Percentiles rank a stretch among this genome's conserved stretches.
Conservation (phyloP, 2,329 filamentous ascomycete species). For the Ramularia endophylla region DNA sequence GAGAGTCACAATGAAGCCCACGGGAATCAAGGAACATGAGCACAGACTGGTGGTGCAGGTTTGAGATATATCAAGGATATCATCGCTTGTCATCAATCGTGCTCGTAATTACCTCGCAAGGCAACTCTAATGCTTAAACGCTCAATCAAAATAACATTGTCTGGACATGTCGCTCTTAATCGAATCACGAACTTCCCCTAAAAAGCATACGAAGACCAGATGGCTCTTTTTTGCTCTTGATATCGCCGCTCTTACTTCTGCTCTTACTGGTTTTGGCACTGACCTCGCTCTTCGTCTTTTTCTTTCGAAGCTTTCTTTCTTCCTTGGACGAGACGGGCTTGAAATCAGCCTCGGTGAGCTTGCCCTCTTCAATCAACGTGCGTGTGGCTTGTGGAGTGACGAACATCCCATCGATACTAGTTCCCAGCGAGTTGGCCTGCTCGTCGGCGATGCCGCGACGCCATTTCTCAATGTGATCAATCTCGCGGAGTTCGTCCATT, state of each 20-base stretch:
- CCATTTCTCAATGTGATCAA: constrained; percentile 56
- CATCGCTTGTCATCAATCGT: too few relatives aligned
- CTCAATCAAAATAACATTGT: not conserved
- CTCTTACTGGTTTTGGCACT: constrained; percentile 14
- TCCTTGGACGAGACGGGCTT: constrained; percentile 29
- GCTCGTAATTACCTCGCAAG: too few relatives aligned
- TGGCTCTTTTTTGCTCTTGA: constrained; percentile 36
- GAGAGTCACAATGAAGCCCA: constrained; percentile 16
- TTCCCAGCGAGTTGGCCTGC: constrained; percentile 49
- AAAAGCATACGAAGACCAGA: constrained; percentile 40
- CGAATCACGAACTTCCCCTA: constrained; percentile 17
- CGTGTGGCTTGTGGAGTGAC: constrained; percentile 53
- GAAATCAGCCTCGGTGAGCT: constrained; percentile 42
- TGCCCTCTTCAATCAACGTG: constrained; percentile 40
- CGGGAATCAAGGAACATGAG: not conserved
- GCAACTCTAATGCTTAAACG: constrained; percentile 4
- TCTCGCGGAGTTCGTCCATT: constrained; percentile 53
- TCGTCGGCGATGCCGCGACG: constrained; percentile 57
- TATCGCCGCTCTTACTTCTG: constrained; percentile 20
- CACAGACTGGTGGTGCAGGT: constrained; percentile 8
- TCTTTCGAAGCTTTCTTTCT: constrained; percentile 34
- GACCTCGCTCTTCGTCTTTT: constrained; percentile 17
- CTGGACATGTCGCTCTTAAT: too few relatives aligned
- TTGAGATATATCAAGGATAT: constrained; percentile 1
- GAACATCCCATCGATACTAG: constrained; percentile 60